phyloP scores from a whole-genome alignment of 371 early-diverging fungal species.

The Mucor circinelloides region DNA sequence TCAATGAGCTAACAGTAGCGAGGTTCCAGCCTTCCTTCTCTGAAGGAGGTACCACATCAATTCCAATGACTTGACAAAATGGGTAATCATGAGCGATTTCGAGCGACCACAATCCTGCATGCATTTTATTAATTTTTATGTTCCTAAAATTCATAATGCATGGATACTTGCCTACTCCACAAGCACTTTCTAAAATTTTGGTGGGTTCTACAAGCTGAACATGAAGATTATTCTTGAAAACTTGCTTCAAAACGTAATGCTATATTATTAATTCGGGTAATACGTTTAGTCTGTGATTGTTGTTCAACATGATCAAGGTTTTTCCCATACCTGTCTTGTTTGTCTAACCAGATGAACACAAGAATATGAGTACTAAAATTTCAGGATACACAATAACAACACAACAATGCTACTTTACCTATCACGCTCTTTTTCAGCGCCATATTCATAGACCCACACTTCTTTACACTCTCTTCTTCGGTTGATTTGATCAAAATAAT shows the following conservation, averaged over 20 bases:
- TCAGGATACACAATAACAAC: background rate
- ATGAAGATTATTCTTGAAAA: slow-evolving; percentile 26
- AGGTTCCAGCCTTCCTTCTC: slow-evolving; percentile 21
- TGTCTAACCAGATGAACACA: slow-evolving; percentile 21
- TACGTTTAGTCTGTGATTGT: background rate
- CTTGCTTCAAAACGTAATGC: slow-evolving; percentile 35
- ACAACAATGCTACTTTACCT: slow-evolving; percentile 16
- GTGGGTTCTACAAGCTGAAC: slow-evolving; percentile 8
- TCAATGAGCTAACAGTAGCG: background rate
- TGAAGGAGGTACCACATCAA: slow-evolving; percentile 34
- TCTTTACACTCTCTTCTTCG: slow-evolving; percentile 4
- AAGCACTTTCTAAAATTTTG: slow-evolving; percentile 28
- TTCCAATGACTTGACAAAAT: slow-evolving; percentile 31
- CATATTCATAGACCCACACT: slow-evolving; percentile 29
- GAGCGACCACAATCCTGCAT: slow-evolving; percentile 53
- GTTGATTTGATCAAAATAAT: background rate
- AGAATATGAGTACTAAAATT: background rate
- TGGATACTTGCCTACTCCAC: slow-evolving; percentile 24
- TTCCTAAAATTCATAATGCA: background rate
- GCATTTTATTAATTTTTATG: background rate
- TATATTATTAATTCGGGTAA: background rate
- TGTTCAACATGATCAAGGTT: background rate
- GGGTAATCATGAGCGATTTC: slow-evolving; percentile 61
- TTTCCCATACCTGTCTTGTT: slow-evolving; percentile 29
- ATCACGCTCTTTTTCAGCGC: slow-evolving; percentile 30